phyloP scores from a whole-genome alignment of 1,284 basidiomycete species.

The Trichosporon ovoides region DNA sequence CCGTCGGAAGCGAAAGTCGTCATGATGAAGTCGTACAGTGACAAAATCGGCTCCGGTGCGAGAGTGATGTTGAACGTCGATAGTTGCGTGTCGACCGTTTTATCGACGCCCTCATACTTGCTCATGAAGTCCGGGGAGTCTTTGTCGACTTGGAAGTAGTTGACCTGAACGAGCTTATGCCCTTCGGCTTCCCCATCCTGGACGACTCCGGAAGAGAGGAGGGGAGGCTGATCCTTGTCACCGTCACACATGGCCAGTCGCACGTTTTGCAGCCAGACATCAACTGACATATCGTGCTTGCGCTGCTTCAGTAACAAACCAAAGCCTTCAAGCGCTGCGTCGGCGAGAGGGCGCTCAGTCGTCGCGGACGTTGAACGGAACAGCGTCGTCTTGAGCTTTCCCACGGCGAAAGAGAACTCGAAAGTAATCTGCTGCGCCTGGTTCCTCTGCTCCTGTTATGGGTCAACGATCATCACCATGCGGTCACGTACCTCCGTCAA shows the following conservation, averaged over 20 bases:
- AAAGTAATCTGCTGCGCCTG: constrained; percentile 72
- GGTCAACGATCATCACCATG: neutral
- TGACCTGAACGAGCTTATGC: constrained; percentile 72
- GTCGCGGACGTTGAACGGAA: constrained; percentile 55
- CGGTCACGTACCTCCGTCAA: constrained; percentile 58
- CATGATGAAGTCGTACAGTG: constrained; percentile 97
- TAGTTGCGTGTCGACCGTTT: constrained; percentile 79
- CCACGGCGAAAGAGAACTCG: constrained; percentile 85
- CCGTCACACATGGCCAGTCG: constrained; percentile 58
- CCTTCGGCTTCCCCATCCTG: constrained; percentile 49
- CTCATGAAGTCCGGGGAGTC: constrained; percentile 82
- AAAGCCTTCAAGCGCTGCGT: constrained; percentile 77
- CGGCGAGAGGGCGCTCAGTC: constrained; percentile 57
- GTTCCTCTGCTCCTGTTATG: constrained; percentile 43
- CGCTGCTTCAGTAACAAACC: constrained; percentile 66
- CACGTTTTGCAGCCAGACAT: constrained; percentile 69
- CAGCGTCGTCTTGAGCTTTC: constrained; percentile 73
- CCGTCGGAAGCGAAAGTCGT: constrained; percentile 74
- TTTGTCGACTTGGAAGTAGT: constrained; percentile 75
- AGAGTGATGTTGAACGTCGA: constrained; percentile 90
- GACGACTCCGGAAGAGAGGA: constrained; percentile 67
- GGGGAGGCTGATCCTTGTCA: constrained; percentile 56
- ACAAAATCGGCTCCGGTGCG: constrained; percentile 84
- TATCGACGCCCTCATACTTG: constrained; percentile 79
- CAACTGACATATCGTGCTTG: constrained; percentile 82